phyloP scores from a whole-genome alignment of 441 rosid genomes.

The Dalechampia spathulata region DNA sequence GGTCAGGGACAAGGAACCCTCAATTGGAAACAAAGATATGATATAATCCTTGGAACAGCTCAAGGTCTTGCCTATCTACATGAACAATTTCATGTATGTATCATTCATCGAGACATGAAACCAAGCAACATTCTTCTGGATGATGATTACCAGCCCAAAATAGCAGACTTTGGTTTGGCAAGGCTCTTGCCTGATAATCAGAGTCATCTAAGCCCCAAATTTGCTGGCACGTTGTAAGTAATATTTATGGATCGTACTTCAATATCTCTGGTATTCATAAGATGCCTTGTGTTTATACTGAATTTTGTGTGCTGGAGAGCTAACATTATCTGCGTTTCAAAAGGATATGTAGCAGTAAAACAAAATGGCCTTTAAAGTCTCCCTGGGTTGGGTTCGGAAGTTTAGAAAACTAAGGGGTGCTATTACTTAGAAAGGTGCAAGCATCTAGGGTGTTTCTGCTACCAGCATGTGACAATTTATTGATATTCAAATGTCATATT shows the following conservation, averaged over 20 bases:
- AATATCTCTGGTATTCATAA: conserved; percentile 10
- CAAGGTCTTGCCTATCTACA: conserved; percentile 27
- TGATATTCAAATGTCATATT: no score
- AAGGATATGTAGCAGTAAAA: conserved; percentile 31
- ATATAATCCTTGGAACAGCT: conserved; percentile 13
- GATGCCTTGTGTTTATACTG: no score
- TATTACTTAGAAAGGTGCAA: no score
- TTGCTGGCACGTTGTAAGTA: conserved; percentile 40
- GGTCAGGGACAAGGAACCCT: conserved; percentile 31
- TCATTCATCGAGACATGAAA: conserved; percentile 25
- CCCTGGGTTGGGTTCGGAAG: no score
- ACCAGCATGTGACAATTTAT: not conserved
- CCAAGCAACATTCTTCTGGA: conserved; percentile 26
- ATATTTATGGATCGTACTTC: not conserved
- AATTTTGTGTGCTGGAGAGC: no score
- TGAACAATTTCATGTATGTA: conserved; percentile 22
- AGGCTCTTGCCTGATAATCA: conserved; percentile 17
- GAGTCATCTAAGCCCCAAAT: conserved; percentile 9
- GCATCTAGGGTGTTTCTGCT: conserved; percentile 27
- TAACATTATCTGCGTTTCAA: conserved; percentile 20
- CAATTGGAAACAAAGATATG: conserved; percentile 16
- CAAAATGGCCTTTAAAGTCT: no score
- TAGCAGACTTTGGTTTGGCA: conserved; percentile 26
- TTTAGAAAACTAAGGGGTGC: no score
- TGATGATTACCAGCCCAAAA: conserved; percentile 5